Evolutionary conservation across 805 yeast species (phyloP).

Genomic region (Lipomyces chichibuensis): DNA sequence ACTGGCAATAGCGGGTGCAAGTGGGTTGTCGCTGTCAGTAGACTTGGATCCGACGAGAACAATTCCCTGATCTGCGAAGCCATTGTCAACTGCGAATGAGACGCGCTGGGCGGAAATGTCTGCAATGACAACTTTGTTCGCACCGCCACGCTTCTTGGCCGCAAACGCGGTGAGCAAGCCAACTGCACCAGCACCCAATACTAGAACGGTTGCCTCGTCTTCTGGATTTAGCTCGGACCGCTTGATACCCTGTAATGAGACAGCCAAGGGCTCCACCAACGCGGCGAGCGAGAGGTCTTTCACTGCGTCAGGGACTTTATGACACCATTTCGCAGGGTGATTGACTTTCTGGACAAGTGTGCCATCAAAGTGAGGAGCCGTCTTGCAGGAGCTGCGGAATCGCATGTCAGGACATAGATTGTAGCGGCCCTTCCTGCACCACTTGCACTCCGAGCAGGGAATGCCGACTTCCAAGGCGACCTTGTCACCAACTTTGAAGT

Average conservation of each 20-base stretch:
- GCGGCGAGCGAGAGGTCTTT: conserved; percentile 55
- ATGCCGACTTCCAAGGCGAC: conserved; percentile 86
- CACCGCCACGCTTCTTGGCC: conserved; percentile 67
- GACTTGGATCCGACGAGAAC: conserved; percentile 36
- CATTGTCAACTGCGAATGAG: conserved; percentile 42
- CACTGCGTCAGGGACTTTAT: conserved; percentile 66
- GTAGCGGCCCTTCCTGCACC: conserved; percentile 83
- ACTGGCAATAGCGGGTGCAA: conserved; percentile 36
- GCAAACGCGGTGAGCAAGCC: conserved; percentile 73
- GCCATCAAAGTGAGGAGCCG: conserved; percentile 86
- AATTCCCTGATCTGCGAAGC: conserved; percentile 41
- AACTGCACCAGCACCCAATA: conserved; percentile 86
- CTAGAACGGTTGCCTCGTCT: conserved; percentile 57
- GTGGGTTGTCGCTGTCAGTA: conserved; percentile 8
- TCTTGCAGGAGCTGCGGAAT: conserved; percentile 64
- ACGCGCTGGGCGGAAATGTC: conserved; percentile 56
- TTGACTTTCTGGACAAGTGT: conserved; percentile 79
- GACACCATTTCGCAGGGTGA: conserved; percentile 66
- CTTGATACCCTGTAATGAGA: conserved; percentile 75
- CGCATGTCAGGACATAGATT: conserved; percentile 79
- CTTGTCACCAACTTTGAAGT: conserved; percentile 69
- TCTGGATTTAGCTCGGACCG: conserved; percentile 63
- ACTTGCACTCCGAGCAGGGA: conserved; percentile 73
- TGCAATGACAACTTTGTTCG: conserved; percentile 63
- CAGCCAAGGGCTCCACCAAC: conserved; percentile 78